Base-by-base conservation (phyloP, 2,329 filamentous ascomycete species). In the Septoria petroselini region DNA sequence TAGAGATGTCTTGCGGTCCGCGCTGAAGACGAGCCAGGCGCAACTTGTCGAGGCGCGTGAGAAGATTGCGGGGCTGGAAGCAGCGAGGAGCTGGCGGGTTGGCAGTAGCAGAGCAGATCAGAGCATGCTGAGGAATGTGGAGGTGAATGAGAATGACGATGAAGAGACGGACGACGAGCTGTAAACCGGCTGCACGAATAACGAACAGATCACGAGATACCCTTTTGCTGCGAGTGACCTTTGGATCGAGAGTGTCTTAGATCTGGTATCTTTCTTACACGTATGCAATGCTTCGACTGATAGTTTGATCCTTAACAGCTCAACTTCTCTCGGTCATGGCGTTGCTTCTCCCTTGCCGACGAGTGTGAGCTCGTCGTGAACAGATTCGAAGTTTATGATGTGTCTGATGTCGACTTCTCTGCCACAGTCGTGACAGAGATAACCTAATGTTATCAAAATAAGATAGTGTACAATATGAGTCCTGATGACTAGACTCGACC, bases 41-140 rank as follows among this genome's bases (percentile, higher is more conserved):
- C 71, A 82, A 70, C 73, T 85, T 65, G 69, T 76, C 67, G 73
- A 86, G 67, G 70, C 95, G 70, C 77, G 83, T 72, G 72, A 86
- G 64, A 71, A 84, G 59, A 73, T 94, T 75, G 69, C 67, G 4
- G 70, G 69, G 9, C 64, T 85, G 29, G 77, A 83, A 62, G 73
- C 74, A 11, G 77, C 83, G 62, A 74, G 71, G 52, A 70, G 50
- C 12, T 7, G 61, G 94, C 75, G 68, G 65, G 6, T 70, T n/a
- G 68, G 47, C 57, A 72, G 60, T 70, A 57, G 60, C 57, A 63
- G 23, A 48, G 60, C 33, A 55, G 59, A 17, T 7, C 41, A 38
- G 42, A 27, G 17, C 15, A 21, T 23, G 23, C 12, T 14, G 8
- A 31, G 17, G 18, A 29, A 30, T 37, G 30, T 23, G 34, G 25